Evolutionary conservation across 2,329 filamentous ascomycete genomes (phyloP).

Genomic region (Lachnellula willkommii): DNA sequence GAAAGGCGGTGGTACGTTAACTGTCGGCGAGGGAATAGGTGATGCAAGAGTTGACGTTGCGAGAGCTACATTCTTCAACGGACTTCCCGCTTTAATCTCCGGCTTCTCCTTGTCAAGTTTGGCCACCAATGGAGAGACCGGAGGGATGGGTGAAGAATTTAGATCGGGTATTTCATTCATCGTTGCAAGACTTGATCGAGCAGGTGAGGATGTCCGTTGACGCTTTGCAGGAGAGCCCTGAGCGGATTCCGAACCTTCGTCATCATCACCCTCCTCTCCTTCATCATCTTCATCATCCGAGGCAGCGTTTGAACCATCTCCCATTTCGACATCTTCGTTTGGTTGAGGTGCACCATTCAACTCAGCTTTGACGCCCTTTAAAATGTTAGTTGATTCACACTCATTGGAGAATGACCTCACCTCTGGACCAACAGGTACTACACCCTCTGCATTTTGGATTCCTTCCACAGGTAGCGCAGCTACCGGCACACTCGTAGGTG

Average conservation of each 20-base stretch:
- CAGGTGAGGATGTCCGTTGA: conserved; percentile 19
- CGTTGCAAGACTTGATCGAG: conserved; percentile 6
- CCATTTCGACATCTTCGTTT: conserved; percentile 31
- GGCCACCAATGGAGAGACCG: conserved; percentile 7
- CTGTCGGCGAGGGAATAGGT: conserved; percentile 18
- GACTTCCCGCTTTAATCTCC: conserved; percentile 25
- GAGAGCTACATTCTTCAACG: conserved; percentile 27
- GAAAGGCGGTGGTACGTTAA: background rate
- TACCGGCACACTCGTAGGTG: conserved; percentile 25
- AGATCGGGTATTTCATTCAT: conserved; percentile 13
- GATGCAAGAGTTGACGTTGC: conserved; percentile 26
- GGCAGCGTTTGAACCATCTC: conserved; percentile 25
- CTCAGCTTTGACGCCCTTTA: conserved; percentile 25
- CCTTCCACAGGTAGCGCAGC: conserved; percentile 6
- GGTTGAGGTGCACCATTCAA: conserved; percentile 5
- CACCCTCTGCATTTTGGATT: conserved; percentile 5
- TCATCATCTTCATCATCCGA: conserved; percentile 28
- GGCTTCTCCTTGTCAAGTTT: conserved; percentile 13
- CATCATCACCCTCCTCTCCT: conserved; percentile 39
- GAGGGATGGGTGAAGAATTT: conserved; percentile 8
- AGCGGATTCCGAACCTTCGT: conserved; percentile 37
- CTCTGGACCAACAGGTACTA: conserved; percentile 14
- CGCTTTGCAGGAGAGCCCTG: conserved; percentile 29
- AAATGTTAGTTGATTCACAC: conserved; percentile 6
- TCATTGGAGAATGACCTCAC: conserved; percentile 16